A percentile compares a stretch with the other conserved stretches of the same genome.
These are phyloP conservation scores for Colletotrichum lentis DNA, from an alignment of 2,329 filamentous ascomycete species.

Conservation along the genomic window DNA sequence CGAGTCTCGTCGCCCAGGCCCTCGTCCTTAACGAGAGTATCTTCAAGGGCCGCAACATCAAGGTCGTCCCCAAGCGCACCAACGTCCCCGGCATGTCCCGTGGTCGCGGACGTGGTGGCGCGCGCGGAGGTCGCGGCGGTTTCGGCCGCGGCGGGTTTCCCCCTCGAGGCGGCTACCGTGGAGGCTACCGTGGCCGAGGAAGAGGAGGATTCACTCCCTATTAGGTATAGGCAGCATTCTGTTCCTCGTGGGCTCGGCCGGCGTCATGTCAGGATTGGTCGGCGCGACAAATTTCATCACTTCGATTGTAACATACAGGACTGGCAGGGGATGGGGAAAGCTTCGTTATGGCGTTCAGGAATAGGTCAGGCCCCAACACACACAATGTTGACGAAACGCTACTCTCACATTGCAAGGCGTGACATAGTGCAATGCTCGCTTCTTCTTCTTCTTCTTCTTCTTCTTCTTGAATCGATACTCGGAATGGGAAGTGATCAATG, in stretches of 20 bases:
- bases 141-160: constrained; percentile 62
- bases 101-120: constrained; percentile 70
- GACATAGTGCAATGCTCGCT: not conserved
- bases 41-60: constrained; percentile 93
- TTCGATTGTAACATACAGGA: constrained; percentile 38
- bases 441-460: not conserved
- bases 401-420: constrained; percentile 14
- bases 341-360: constrained; percentile 35
- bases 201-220: constrained; percentile 73
- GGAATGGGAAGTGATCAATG: not conserved
- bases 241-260: constrained; percentile 6
- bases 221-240: constrained; percentile 49
- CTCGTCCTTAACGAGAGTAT: constrained; percentile 95
- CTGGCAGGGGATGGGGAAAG: constrained; percentile 25
- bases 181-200: constrained; percentile 71
- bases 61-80: constrained; percentile 93
- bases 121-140: constrained; percentile 61
- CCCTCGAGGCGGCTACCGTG: constrained; percentile 68
- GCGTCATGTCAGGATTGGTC: not conserved
- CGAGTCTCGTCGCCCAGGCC: constrained; percentile 89
- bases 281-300: constrained; percentile 13
- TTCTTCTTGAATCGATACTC: not conserved
- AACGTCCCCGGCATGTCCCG: constrained; percentile 95
- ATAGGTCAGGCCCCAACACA: constrained; percentile 26
- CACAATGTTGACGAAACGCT: constrained; percentile 18